These are phyloP conservation scores for Solanum clarkiae DNA, from an alignment of 257 asterid genomes.

Conservation along the genomic window DNA sequence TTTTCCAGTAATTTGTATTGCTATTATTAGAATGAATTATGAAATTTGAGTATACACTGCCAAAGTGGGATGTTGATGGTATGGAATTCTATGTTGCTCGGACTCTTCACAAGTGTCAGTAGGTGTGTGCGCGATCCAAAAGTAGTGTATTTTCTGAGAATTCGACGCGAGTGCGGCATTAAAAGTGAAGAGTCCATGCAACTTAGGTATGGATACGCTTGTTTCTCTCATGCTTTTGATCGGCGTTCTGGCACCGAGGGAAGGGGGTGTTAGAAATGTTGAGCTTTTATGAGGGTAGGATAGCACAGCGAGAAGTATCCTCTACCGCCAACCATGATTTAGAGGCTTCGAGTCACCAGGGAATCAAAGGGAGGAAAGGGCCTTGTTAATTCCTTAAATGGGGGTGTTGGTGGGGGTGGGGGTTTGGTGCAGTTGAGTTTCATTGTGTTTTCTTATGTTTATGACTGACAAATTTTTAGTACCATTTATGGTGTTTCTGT, in stretches of 20 bases:
- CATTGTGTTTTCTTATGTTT: background rate
- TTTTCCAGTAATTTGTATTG: background rate
- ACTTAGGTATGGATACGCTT: background rate
- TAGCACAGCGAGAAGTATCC: background rate
- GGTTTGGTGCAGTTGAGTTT: background rate
- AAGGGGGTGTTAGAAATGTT: background rate
- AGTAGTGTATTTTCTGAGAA: too few relatives aligned
- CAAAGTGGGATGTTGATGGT: background rate
- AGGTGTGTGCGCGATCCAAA: too few relatives aligned
- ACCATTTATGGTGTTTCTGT: background rate
- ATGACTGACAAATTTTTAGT: background rate
- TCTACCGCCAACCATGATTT: background rate
- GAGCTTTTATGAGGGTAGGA: background rate
- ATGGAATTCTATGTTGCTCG: background rate
- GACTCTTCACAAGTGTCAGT: too few relatives aligned
- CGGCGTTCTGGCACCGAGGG: background rate
- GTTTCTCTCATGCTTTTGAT: background rate
- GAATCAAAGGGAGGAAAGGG: background rate
- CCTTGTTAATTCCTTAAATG: background rate
- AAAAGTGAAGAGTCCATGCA: too few relatives aligned
- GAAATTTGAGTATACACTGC: background rate
- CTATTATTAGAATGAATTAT: background rate
- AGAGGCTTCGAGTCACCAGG: background rate
- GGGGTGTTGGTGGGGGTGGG: background rate
- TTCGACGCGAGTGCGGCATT: too few relatives aligned